Evolutionary conservation across 257 asterid species (phyloP).

Genomic region (Jasminum sambac): DNA sequence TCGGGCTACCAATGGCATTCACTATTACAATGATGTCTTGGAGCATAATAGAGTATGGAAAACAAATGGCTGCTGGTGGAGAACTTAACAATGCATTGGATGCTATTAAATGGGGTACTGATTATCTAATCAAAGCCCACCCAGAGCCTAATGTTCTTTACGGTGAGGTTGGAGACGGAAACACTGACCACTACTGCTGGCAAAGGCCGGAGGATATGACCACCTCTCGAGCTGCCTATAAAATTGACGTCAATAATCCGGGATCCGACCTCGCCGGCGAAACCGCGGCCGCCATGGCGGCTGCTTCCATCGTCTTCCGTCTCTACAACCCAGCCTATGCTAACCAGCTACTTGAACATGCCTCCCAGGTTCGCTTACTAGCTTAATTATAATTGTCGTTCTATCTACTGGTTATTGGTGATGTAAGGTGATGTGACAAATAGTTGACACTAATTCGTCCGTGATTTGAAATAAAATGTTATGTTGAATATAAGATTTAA

Average conservation of each 20-base stretch:
- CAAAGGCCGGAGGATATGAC: slow-evolving; percentile 39
- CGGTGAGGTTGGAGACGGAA: slow-evolving; percentile 36
- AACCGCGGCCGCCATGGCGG: slow-evolving; percentile 37
- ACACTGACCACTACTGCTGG: slow-evolving; percentile 34
- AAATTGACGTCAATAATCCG: slow-evolving; percentile 26
- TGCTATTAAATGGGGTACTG: slow-evolving; percentile 51
- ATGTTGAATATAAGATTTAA: too few species aligned
- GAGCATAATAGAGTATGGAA: slow-evolving; percentile 41
- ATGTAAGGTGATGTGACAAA: too few species aligned
- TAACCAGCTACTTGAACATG: slow-evolving; percentile 6
- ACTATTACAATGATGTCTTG: slow-evolving; percentile 47
- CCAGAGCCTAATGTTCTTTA: slow-evolving; percentile 21
- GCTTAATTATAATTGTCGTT: too few species aligned
- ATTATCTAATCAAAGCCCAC: slow-evolving; percentile 41
- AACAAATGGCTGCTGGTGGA: slow-evolving; percentile 7
- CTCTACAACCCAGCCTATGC: background rate
- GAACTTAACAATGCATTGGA: slow-evolving; percentile 33
- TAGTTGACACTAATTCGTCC: too few species aligned
- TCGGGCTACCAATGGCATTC: slow-evolving; percentile 50
- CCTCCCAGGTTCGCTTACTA: background rate
- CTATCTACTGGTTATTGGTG: too few species aligned
- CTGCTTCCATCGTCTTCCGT: slow-evolving; percentile 29
- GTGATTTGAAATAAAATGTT: too few species aligned
- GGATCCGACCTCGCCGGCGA: slow-evolving; percentile 38
- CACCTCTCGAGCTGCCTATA: slow-evolving; percentile 21